These are phyloP conservation scores for Agrostemma githago DNA, from an alignment of 148 eudicot genomes.

Conservation along the genomic window DNA sequence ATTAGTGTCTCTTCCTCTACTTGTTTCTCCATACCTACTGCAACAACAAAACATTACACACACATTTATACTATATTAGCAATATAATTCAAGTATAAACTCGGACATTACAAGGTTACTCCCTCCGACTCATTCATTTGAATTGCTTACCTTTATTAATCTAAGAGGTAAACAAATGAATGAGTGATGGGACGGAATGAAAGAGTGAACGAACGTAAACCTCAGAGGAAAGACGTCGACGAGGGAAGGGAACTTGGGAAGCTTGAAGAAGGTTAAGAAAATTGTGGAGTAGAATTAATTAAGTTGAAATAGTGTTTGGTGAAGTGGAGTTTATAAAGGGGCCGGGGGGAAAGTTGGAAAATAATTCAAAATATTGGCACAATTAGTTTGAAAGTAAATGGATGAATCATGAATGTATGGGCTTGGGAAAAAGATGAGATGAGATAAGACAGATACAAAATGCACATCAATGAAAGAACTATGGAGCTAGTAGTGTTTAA, in stretches of 20 bases:
- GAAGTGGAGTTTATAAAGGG: background rate
- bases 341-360: background rate
- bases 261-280: constrained; percentile 6
- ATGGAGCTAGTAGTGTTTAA: too few species aligned
- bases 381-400: constrained; percentile 10
- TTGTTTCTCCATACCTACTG: constrained; percentile 37
- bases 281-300: background rate
- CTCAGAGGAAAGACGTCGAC: background rate
- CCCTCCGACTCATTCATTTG: too few species aligned
- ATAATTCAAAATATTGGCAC: background rate
- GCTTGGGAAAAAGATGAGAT: constrained; percentile 66
- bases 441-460: constrained; percentile 33
- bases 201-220: too few species aligned
- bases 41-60: constrained; percentile 11
- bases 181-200: too few species aligned
- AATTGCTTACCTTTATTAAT: too few species aligned
- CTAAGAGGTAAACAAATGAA: too few species aligned
- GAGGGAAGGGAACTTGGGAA: background rate
- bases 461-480: too few species aligned
- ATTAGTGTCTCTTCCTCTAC: constrained; percentile 20
- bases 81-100: too few species aligned
- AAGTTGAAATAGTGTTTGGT: background rate
- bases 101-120: background rate
- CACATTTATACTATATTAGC: background rate
- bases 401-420: constrained; percentile 49